Evolutionary conservation across 202 grass and related monocot species (phyloP).

Genomic region (Schoenoplectus tabernaemontani): DNA sequence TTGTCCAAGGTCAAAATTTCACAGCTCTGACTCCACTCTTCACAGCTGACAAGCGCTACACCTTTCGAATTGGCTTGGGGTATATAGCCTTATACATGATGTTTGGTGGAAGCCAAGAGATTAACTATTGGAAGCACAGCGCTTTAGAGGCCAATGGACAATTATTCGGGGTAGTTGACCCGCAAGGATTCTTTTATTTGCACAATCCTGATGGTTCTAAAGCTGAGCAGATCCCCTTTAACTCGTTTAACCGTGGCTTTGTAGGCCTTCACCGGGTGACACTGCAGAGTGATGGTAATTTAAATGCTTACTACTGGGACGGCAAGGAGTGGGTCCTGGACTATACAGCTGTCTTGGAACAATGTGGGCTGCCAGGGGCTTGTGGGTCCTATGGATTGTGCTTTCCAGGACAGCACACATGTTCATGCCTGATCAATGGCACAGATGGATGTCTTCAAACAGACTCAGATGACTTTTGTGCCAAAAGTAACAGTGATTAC

Average conservation of each 20-base stretch:
- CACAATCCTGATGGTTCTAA: conserved; percentile 19
- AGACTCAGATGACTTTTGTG: conserved; percentile 41
- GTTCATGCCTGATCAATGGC: conserved; percentile 43
- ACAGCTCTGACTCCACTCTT: conserved; percentile 31
- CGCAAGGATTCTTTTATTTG: conserved; percentile 50
- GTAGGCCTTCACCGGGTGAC: conserved; percentile 62
- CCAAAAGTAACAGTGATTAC: conserved; percentile 7
- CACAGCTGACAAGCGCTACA: conserved; percentile 41
- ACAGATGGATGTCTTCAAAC: conserved; percentile 33
- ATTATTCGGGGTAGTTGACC: conserved; percentile 46
- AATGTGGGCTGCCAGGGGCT: conserved; percentile 44
- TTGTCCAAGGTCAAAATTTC: conserved; percentile 67
- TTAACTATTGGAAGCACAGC: conserved; percentile 54
- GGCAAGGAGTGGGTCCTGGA: conserved; percentile 40
- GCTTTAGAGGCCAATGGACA: conserved; percentile 30
- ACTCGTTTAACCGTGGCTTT: conserved; percentile 40
- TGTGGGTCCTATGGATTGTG: conserved; percentile 74
- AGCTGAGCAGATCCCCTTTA: conserved; percentile 44
- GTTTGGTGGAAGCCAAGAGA: conserved; percentile 25
- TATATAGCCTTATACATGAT: conserved; percentile 56
- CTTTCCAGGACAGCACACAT: conserved; percentile 31
- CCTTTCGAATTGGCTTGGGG: conserved; percentile 33
- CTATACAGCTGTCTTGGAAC: conserved; percentile 37
- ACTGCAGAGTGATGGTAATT: conserved; percentile 61
- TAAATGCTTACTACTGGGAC: conserved; percentile 70